Percentiles rank a stretch among this genome's conserved stretches.
phyloP scores from a whole-genome alignment of 352 stramenopile genomes.

The Phytophthora cryptogea region DNA sequence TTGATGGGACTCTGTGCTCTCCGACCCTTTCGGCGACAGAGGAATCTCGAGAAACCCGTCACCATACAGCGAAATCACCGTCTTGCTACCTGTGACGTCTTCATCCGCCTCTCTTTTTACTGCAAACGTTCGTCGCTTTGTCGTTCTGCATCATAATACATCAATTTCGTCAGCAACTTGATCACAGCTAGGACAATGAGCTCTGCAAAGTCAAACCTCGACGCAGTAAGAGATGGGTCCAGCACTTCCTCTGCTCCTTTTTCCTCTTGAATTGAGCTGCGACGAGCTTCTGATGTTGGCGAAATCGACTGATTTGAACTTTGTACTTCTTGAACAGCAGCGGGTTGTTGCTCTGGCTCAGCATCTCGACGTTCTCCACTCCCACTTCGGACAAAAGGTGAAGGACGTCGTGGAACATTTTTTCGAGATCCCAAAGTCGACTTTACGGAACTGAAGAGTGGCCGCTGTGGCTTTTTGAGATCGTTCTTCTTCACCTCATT shows the following conservation, averaged over 20 bases:
- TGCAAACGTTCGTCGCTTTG: not conserved
- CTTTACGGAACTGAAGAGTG: not conserved
- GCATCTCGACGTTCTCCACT: not conserved
- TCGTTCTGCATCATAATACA: not conserved
- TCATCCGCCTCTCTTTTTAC: not conserved
- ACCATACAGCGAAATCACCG: constrained; percentile 53
- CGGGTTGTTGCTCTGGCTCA: not conserved
- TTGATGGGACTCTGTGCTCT: not conserved
- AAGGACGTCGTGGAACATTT: not conserved
- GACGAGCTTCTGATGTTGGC: not conserved
- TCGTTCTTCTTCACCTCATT: not conserved
- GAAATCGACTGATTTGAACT: not conserved
- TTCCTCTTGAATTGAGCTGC: not conserved
- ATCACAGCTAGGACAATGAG: not conserved
- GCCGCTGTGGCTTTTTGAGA: constrained; percentile 20
- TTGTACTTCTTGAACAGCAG: not conserved
- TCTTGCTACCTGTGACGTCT: not conserved
- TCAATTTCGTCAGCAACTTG: not conserved
- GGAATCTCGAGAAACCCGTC: constrained; percentile 59
- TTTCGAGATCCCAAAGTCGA: not conserved
- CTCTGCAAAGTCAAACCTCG: not conserved
- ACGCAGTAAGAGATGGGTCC: not conserved
- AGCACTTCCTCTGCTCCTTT: not conserved
- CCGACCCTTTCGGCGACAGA: not conserved
- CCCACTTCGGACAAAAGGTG: constrained; percentile 6